Conservation (phyloP, 164 flowering plant genomes). For the Hamamelis virginiana region DNA sequence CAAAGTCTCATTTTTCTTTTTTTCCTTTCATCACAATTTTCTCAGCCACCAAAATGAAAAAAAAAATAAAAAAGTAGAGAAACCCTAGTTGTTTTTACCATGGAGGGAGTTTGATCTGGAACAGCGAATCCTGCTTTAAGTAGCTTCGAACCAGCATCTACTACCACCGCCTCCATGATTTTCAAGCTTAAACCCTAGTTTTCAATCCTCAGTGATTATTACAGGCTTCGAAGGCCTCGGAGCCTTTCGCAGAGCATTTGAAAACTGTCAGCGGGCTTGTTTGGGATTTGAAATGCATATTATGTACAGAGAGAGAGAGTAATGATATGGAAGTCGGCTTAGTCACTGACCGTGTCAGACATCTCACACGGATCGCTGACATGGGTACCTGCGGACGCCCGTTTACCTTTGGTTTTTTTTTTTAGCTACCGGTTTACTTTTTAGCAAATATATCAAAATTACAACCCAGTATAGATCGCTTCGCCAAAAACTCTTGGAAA, state of each 20-base stretch:
- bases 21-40: background rate
- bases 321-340: no score
- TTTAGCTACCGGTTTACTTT: no score
- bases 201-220: background rate
- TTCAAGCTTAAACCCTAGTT: conserved; percentile 25
- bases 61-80: background rate
- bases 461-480: no score
- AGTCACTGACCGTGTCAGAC: no score
- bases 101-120: conserved; percentile 89
- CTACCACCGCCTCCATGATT: conserved; percentile 88
- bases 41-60: conserved; percentile 1
- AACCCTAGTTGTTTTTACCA: conserved; percentile 38
- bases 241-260: background rate
- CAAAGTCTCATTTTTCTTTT: background rate
- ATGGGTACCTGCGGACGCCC: no score
- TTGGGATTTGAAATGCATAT: background rate
- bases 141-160: conserved; percentile 86
- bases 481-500: no score
- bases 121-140: conserved; percentile 93
- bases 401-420: no score
- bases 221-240: background rate
- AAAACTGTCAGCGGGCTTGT: background rate
- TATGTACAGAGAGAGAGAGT: no score
- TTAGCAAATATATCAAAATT: no score
- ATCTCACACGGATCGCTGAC: no score